phyloP scores from a whole-genome alignment of 225 moss, liverwort and hornwort genomes.

The Rhytidiadelphus loreus region DNA sequence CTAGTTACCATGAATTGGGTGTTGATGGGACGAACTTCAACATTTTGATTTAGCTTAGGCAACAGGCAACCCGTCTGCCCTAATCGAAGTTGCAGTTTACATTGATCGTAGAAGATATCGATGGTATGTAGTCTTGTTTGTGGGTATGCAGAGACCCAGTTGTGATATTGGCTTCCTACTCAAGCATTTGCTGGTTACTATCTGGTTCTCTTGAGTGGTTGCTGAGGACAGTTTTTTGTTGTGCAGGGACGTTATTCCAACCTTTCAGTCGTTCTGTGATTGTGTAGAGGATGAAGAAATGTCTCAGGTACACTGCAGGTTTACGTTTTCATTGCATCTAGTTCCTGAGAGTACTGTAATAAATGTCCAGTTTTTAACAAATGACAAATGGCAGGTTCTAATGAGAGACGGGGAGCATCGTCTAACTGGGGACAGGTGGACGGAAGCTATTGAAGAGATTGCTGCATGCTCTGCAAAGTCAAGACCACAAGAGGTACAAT shows the following conservation, averaged over 20 bases:
- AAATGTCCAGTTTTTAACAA: constrained; percentile 1
- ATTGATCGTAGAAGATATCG: neutral
- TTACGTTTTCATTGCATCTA: neutral
- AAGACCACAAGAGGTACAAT: constrained; percentile 74
- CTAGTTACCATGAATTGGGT: neutral
- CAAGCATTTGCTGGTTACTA: neutral
- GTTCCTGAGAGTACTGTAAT: neutral
- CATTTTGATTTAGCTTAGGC: neutral
- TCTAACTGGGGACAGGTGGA: constrained; percentile 83
- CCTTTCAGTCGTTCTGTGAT: constrained; percentile 86
- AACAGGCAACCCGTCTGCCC: neutral
- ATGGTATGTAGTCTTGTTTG: neutral
- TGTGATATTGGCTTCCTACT: neutral
- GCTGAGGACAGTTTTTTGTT: neutral
- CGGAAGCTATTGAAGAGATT: constrained; percentile 98
- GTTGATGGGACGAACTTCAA: neutral
- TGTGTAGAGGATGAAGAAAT: constrained; percentile 93
- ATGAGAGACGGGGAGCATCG: constrained; percentile 92
- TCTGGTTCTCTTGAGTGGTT: neutral
- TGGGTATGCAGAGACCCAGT: neutral
- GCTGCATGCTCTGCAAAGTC: constrained; percentile 86
- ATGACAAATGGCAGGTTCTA: constrained; percentile 50
- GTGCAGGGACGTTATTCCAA: constrained; percentile 79
- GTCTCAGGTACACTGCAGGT: constrained; percentile 56
- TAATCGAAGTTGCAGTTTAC: neutral